These are phyloP conservation scores for Hericium coralloides DNA, from an alignment of 768 basidiomycete species.

Conservation along the genomic window DNA sequence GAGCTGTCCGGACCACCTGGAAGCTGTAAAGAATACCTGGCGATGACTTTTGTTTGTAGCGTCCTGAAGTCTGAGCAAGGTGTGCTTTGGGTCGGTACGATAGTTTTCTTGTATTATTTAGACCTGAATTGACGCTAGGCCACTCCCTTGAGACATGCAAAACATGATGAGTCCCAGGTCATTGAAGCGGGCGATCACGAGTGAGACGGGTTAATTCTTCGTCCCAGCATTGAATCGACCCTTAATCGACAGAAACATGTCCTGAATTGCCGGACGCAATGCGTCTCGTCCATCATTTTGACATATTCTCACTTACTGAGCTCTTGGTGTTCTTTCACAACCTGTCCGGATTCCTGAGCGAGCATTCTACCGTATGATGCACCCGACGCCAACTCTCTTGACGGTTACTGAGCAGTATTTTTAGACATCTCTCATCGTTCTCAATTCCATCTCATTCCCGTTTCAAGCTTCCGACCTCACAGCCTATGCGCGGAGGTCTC, in stretches of 20 bases:
- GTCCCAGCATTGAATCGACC: background rate
- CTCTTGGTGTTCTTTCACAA: conserved; percentile 52
- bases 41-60: conserved; percentile 37
- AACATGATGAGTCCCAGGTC: conserved; percentile 33
- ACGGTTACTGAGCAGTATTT: background rate
- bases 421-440: conserved; percentile 51
- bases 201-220: conserved; percentile 1
- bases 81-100: conserved; percentile 60
- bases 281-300: conserved; percentile 30
- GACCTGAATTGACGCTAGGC: conserved; percentile 3
- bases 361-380: conserved; percentile 34
- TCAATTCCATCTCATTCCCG: conserved; percentile 60
- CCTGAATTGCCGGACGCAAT: conserved; percentile 11
- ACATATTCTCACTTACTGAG: conserved; percentile 40
- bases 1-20: conserved; percentile 77
- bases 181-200: conserved; percentile 19
- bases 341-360: conserved; percentile 36
- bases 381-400: too few relatives aligned
- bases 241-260: conserved; percentile 13
- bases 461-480: conserved; percentile 44
- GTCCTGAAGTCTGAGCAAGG: conserved; percentile 40
- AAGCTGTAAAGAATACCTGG: conserved; percentile 50
- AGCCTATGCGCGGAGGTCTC: conserved; percentile 27
- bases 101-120: background rate
- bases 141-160: conserved; percentile 33